phyloP scores from a whole-genome alignment of 1,284 basidiomycete species.

The Xerocomus nothofagi region DNA sequence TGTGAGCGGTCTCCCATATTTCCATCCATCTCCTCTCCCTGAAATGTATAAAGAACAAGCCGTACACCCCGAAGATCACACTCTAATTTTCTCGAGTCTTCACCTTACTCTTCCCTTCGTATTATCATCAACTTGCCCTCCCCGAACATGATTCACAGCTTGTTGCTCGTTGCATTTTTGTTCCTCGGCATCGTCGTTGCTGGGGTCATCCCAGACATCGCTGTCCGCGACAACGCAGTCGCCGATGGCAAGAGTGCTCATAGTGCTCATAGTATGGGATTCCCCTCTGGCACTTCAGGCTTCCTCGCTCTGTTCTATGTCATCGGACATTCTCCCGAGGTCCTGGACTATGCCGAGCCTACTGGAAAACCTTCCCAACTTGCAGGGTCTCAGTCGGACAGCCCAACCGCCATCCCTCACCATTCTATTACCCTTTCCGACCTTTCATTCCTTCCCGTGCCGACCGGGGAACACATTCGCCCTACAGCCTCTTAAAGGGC shows the following conservation, averaged over 20 bases:
- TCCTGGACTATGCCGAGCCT: neutral
- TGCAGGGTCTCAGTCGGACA: no score
- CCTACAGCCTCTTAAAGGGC: neutral
- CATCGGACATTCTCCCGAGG: neutral
- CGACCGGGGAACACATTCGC: neutral
- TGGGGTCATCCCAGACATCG: neutral
- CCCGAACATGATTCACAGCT: neutral
- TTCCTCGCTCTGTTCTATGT: neutral
- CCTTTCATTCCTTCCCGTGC: neutral
- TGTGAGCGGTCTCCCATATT: neutral
- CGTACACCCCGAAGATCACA: neutral
- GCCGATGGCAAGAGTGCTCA: neutral
- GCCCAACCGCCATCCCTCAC: neutral
- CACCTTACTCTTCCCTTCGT: neutral
- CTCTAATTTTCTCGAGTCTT: neutral
- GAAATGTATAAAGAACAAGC: neutral
- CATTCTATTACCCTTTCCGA: neutral
- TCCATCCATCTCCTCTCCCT: neutral
- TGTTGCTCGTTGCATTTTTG: neutral
- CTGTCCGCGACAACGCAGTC: neutral
- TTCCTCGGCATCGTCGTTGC: neutral
- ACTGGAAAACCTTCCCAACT: neutral
- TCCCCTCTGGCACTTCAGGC: neutral
- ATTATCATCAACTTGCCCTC: neutral
- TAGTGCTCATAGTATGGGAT: neutral